Conservation (phyloP, 139 green algal genomes). For the Marvania coccoides region DNA sequence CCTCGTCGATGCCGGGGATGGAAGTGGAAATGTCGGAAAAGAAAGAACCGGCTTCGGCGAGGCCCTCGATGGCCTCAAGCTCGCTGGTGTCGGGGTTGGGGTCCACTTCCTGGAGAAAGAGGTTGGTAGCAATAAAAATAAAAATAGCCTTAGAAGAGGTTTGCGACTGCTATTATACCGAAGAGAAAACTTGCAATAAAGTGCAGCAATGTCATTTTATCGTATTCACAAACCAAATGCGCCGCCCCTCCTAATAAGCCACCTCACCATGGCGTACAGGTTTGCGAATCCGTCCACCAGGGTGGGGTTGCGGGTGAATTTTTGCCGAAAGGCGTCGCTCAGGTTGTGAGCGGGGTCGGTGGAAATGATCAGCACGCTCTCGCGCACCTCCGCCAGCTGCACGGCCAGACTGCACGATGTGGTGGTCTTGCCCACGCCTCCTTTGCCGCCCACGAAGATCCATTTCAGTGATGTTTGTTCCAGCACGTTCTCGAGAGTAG, state of each 20-base stretch:
- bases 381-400: conserved; percentile 65
- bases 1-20: conserved; percentile 96
- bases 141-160: not conserved
- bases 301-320: conserved; percentile 80
- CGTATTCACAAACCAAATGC: too few species aligned
- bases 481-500: conserved; percentile 80
- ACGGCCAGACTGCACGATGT: conserved; percentile 78
- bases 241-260: not conserved
- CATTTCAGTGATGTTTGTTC: conserved; percentile 84
- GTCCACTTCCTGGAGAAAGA: conserved; percentile 80
- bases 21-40: conserved; percentile 76
- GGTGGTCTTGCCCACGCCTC: conserved; percentile 88
- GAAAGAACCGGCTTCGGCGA: conserved; percentile 37
- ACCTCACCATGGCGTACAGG: conserved; percentile 87
- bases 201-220: not conserved
- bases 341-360: conserved; percentile 96
- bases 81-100: conserved; percentile 67
- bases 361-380: conserved; percentile 91
- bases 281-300: conserved; percentile 84
- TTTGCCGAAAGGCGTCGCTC: conserved; percentile 91
- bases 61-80: conserved; percentile 43
- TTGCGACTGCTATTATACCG: too few species aligned
- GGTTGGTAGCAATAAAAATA: too few species aligned
- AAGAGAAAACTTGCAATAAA: not conserved
- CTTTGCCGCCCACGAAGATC: conserved; percentile 95